These are phyloP conservation scores for Omphalea diandra DNA, from an alignment of 441 rosid species.

Conservation along the genomic window DNA sequence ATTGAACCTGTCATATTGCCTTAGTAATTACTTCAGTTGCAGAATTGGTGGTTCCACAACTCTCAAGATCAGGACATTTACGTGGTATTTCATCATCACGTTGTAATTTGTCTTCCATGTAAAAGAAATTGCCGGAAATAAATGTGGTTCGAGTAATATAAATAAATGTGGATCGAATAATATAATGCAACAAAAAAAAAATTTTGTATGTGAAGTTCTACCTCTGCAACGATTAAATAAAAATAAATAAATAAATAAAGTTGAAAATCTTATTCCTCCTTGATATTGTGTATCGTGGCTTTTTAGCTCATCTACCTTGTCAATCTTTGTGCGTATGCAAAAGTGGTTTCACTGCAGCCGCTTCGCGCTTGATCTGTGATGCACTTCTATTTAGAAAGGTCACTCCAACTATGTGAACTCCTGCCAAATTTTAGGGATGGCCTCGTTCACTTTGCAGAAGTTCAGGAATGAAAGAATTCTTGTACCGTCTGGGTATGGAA, in stretches of 20 bases:
- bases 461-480: too few relatives aligned
- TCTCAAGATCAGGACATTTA: not conserved
- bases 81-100: not conserved
- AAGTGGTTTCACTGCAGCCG: too few relatives aligned
- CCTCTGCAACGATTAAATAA: not conserved
- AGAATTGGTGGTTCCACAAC: conserved; percentile 7
- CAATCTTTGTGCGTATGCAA: too few relatives aligned
- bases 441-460: too few relatives aligned
- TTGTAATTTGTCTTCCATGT: not conserved
- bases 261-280: not conserved
- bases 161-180: too few relatives aligned
- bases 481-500: too few relatives aligned
- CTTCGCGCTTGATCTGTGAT: too few relatives aligned
- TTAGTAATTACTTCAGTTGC: conserved; percentile 6
- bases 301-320: too few relatives aligned
- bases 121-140: conserved; percentile 5
- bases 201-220: not conserved
- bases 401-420: too few relatives aligned
- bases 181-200: not conserved
- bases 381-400: too few relatives aligned
- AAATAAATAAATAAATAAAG: not conserved
- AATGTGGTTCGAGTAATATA: conserved; percentile 11
- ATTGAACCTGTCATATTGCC: conserved; percentile 63
- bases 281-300: too few relatives aligned
- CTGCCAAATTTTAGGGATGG: too few relatives aligned